These are phyloP conservation scores for Diaporthe sp. DNA, from an alignment of 2,329 filamentous ascomycete genomes.

Conservation along the genomic window DNA sequence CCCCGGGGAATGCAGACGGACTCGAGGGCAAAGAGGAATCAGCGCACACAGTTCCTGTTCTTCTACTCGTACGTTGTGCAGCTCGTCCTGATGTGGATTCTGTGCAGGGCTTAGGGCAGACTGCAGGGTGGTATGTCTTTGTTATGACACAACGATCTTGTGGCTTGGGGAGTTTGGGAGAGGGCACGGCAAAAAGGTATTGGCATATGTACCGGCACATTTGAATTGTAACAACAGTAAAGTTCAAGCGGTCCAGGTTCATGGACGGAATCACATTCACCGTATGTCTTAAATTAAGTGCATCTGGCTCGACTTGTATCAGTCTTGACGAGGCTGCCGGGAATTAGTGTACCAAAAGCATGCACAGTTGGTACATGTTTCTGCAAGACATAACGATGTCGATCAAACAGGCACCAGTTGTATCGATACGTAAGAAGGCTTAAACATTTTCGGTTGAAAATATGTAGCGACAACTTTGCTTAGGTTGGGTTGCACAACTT, in stretches of 20 bases:
- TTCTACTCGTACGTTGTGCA: slow-evolving; percentile 96
- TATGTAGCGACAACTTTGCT: neutral
- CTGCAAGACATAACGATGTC: neutral
- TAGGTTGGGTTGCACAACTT: neutral
- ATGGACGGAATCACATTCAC: neutral
- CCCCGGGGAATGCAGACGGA: slow-evolving; percentile 75
- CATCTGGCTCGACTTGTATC: neutral
- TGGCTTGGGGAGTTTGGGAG: slow-evolving; percentile 31
- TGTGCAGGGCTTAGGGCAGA: slow-evolving; percentile 60
- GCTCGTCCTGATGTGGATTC: slow-evolving; percentile 91
- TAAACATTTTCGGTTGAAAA: neutral
- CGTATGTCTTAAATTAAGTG: too few relatives aligned
- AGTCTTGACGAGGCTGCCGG: neutral
- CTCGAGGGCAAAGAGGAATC: slow-evolving; percentile 86
- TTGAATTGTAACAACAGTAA: slow-evolving; percentile 9
- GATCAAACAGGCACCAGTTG: neutral
- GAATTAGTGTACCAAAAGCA: neutral
- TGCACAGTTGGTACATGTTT: neutral
- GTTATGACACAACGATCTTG: slow-evolving; percentile 3
- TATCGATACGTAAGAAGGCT: neutral
- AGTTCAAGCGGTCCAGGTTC: neutral
- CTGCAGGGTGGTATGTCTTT: neutral
- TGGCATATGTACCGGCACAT: slow-evolving; percentile 17
- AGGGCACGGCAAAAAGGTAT: slow-evolving; percentile 17
- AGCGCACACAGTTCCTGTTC: slow-evolving; percentile 92